These are phyloP conservation scores for Fragaria iinumae DNA, from an alignment of 306 rosid genomes.

Conservation along the genomic window DNA sequence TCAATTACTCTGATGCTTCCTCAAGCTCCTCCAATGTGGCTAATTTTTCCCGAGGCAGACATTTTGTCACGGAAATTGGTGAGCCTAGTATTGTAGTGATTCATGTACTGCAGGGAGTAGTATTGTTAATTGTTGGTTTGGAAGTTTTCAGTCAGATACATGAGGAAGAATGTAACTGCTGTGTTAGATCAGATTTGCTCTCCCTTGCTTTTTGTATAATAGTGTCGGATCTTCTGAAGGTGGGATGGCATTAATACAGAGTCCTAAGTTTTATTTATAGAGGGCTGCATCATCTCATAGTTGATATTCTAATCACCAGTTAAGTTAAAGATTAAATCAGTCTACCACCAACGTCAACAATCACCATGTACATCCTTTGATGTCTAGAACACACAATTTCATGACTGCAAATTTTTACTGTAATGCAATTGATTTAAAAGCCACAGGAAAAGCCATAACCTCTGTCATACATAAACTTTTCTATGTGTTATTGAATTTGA, in stretches of 20 bases:
- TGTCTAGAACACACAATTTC: too few relatives aligned
- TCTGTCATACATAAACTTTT: too few relatives aligned
- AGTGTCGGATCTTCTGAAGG: not conserved
- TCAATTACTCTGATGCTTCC: too few relatives aligned
- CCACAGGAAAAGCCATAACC: too few relatives aligned
- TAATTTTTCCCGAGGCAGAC: not conserved
- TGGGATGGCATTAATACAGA: not conserved
- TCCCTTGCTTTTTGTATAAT: slow-evolving; percentile 39
- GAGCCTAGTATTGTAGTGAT: not conserved
- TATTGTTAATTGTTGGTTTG: slow-evolving; percentile 9
- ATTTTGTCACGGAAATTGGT: slow-evolving; percentile 34
- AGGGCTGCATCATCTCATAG: not conserved
- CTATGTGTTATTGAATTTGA: too few relatives aligned
- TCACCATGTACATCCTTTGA: not conserved
- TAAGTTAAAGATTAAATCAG: not conserved
- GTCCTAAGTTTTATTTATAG: not conserved
- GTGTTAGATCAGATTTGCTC: slow-evolving; percentile 19
- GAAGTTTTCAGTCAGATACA: slow-evolving; percentile 19
- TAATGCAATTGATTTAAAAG: too few relatives aligned
- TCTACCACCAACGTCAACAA: not conserved
- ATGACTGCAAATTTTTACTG: too few relatives aligned
- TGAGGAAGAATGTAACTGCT: slow-evolving; percentile 20
- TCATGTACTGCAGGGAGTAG: not conserved
- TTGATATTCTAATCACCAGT: not conserved
- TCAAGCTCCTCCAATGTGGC: too few relatives aligned